Conservation (phyloP, 331 rosid genomes). For the Arachis monticola region DNA sequence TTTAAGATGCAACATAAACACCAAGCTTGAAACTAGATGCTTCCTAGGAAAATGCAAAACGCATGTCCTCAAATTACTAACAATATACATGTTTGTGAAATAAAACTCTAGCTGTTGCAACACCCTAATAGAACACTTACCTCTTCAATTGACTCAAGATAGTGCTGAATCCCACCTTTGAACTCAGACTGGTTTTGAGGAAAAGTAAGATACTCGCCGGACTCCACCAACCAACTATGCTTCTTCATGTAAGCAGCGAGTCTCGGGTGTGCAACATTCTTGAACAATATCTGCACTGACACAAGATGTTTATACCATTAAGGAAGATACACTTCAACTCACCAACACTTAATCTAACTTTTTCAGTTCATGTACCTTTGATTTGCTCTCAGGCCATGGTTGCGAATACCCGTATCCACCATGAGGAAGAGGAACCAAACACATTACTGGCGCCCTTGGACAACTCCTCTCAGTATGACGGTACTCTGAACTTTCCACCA, state of each 20-base stretch:
- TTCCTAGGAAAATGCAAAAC: neutral
- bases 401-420: constrained; percentile 64
- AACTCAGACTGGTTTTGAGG: constrained; percentile 80
- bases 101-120: neutral
- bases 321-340: constrained; percentile 23
- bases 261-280: constrained; percentile 93
- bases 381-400: constrained; percentile 87
- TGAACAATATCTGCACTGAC: constrained; percentile 78
- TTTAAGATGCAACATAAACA: neutral
- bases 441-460: constrained; percentile 67
- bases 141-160: constrained; percentile 94
- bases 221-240: constrained; percentile 74
- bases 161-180: constrained; percentile 85
- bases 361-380: constrained; percentile 58
- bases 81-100: constrained; percentile 11
- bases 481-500: constrained; percentile 66
- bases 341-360: constrained; percentile 16
- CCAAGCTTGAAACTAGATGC: neutral
- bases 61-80: neutral
- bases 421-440: constrained; percentile 85
- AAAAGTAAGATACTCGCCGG: constrained; percentile 76
- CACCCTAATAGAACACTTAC: constrained; percentile 47
- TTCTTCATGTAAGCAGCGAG: constrained; percentile 77
- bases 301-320: constrained; percentile 34
- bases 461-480: constrained; percentile 96